Base-by-base conservation (phyloP, 106 monocot genomes). In the Dendrobium nobile region DNA sequence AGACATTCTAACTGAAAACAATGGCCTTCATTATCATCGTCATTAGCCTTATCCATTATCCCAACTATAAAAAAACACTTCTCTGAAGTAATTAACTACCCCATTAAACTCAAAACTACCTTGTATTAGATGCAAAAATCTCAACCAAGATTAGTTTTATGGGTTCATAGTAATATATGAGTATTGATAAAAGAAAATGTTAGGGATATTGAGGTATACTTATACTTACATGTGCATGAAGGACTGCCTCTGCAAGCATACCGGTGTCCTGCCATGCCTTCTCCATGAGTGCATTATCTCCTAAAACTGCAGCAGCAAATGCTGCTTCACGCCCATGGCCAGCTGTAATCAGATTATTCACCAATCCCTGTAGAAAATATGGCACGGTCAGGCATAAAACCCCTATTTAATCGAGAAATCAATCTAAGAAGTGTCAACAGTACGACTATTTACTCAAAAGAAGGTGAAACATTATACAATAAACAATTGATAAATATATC, bases 311-410 rank as follows among this genome's bases (percentile, higher is more conserved):
- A 78, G 95, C 95, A n/a, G 98, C 82, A 89, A 98, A 98, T 76
- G 98, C 95, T 79, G 98, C 95, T 87, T 98, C 98, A n/a, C 98
- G 92, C n/a, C 98, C 98, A 88, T 98, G 95, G 22, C 98, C 98
- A 22, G 94, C 95, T 40, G 88, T 85, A 37, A 93, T 95, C 82
- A 98, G 80, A 86, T 98, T 98, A 82, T 82, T 89, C 47, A 91
- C 92, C 81, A 98, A 79, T 40, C 84, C 91, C 98, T 98, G 88
- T 8, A 83, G 83, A 3, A 78, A 79, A 48, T 7, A 48, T 13
- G 51, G 47, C 47, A 27, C 9, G 10, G 9, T 51, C 47, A 76
- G 24, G 26, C 27, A 77, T 22, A 73, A 33, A 58, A 26, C 10
- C 26, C 11, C 20, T n/a, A 26, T 68, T 41, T 70, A 58, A 33